A percentile compares a stretch with the other conserved stretches of the same genome.
These are phyloP conservation scores for Yarrowia bubula DNA, from an alignment of 805 yeast genomes.

Conservation along the genomic window DNA sequence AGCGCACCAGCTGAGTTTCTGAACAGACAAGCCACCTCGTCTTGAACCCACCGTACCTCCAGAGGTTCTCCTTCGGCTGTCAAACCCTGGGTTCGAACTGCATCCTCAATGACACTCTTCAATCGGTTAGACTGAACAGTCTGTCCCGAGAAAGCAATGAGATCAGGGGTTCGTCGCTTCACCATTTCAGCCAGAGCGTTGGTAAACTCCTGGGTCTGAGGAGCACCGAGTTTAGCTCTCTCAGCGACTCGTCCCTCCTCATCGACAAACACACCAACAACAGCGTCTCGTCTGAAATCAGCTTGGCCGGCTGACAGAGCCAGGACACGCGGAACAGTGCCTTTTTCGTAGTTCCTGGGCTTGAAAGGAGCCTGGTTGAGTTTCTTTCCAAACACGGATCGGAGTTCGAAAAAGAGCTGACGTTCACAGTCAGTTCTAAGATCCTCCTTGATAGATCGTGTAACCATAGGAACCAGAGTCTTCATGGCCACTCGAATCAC, in stretches of 20 bases:
- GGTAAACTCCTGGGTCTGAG: slow-evolving; percentile 63
- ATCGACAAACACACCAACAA: slow-evolving; percentile 73
- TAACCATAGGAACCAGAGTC: slow-evolving; percentile 62
- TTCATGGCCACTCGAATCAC: slow-evolving; percentile 67
- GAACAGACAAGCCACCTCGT: slow-evolving; percentile 87
- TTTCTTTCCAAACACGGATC: slow-evolving; percentile 64
- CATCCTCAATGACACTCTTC: slow-evolving; percentile 50
- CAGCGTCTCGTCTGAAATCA: slow-evolving; percentile 74
- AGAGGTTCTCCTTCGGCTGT: slow-evolving; percentile 45
- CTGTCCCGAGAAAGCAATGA: slow-evolving; percentile 84
- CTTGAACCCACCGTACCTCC: slow-evolving; percentile 79
- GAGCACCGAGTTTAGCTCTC: slow-evolving; percentile 73
- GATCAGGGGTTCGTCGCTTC: slow-evolving; percentile 74
- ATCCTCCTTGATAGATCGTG: slow-evolving; percentile 78
- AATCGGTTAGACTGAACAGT: slow-evolving; percentile 68
- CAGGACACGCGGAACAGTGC: slow-evolving; percentile 81
- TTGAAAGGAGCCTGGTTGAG: slow-evolving; percentile 92
- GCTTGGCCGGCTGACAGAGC: slow-evolving; percentile 87
- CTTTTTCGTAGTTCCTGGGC: slow-evolving; percentile 72
- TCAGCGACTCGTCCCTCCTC: slow-evolving; percentile 78
- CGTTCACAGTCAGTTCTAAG: slow-evolving; percentile 74
- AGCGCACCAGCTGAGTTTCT: slow-evolving; percentile 75
- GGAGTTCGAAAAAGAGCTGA: slow-evolving; percentile 62
- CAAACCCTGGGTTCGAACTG: slow-evolving; percentile 56
- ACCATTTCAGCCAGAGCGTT: slow-evolving; percentile 60